phyloP scores from a whole-genome alignment of 2,329 filamentous ascomycete genomes.

The Nemania diffusa region DNA sequence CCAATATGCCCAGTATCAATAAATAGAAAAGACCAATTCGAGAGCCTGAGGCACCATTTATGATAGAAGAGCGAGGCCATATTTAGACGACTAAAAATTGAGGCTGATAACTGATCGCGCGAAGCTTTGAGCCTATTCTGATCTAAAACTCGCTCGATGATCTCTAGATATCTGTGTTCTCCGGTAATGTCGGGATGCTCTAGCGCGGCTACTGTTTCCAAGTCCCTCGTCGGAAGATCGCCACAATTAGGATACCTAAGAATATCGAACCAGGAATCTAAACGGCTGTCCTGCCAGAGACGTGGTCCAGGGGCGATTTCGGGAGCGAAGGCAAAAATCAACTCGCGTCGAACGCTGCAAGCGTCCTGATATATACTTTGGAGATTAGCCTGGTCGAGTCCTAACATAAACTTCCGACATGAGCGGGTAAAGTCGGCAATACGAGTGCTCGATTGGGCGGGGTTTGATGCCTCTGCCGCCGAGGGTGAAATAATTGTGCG shows the following conservation, averaged over 20 bases:
- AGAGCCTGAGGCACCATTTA: neutral
- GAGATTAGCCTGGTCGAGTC: neutral
- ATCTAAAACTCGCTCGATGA: neutral
- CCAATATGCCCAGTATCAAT: slow-evolving; percentile 7
- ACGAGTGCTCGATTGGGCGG: neutral
- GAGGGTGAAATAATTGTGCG: neutral
- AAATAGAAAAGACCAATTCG: slow-evolving; percentile 5
- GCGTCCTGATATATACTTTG: neutral
- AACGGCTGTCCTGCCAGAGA: neutral
- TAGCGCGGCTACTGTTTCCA: neutral
- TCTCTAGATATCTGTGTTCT: neutral
- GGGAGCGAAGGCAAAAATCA: neutral
- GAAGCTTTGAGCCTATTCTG: neutral
- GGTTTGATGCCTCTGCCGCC: neutral
- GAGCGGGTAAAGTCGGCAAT: neutral
- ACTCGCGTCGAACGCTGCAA: neutral
- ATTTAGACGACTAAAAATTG: neutral
- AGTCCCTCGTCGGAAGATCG: neutral
- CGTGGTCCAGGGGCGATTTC: too few species aligned
- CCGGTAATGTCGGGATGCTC: neutral
- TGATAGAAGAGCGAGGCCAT: neutral
- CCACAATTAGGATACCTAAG: neutral
- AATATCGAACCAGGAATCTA: neutral
- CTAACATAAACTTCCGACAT: neutral
- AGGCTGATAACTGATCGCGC: neutral